phyloP scores from a whole-genome alignment of 2,329 filamentous ascomycete genomes.

The Aspergillus vadensis region DNA sequence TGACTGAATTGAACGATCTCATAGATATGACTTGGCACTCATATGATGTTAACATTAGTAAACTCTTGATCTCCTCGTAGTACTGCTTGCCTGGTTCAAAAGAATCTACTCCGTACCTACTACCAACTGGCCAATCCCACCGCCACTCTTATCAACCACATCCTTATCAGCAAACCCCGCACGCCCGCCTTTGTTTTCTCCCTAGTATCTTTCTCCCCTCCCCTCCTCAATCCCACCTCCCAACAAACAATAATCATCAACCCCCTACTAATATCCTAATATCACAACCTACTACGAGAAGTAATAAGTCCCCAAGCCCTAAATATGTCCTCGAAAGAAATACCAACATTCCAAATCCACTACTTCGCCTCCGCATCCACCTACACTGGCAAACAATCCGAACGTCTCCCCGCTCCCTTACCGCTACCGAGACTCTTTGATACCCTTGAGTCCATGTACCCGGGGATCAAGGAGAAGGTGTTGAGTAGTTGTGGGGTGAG shows the following conservation, averaged over 20 bases:
- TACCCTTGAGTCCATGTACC: slow-evolving; percentile 43
- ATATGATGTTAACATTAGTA: too few species aligned
- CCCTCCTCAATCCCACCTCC: neutral
- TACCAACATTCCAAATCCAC: slow-evolving; percentile 45
- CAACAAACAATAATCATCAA: neutral
- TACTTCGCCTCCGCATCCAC: slow-evolving; percentile 49
- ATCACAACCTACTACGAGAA: too few species aligned
- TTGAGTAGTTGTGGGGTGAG: slow-evolving; percentile 45
- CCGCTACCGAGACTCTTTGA: slow-evolving; percentile 41
- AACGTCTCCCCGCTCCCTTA: slow-evolving; percentile 45
- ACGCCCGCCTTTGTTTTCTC: neutral
- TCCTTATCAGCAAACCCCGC: neutral
- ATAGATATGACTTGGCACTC: neutral
- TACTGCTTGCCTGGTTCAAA: neutral
- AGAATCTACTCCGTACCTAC: neutral
- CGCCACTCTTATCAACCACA: neutral
- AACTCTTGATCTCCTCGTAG: too few species aligned
- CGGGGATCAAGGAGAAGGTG: slow-evolving; percentile 44
- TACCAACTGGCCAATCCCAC: neutral
- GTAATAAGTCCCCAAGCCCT: too few species aligned
- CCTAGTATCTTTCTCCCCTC: neutral
- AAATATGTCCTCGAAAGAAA: neutral
- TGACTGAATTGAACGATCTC: neutral
- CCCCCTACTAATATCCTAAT: too few species aligned
- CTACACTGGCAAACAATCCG: slow-evolving; percentile 44